Evolutionary conservation across 179 eudicot species (phyloP).

Genomic region (Nepenthes alata): DNA sequence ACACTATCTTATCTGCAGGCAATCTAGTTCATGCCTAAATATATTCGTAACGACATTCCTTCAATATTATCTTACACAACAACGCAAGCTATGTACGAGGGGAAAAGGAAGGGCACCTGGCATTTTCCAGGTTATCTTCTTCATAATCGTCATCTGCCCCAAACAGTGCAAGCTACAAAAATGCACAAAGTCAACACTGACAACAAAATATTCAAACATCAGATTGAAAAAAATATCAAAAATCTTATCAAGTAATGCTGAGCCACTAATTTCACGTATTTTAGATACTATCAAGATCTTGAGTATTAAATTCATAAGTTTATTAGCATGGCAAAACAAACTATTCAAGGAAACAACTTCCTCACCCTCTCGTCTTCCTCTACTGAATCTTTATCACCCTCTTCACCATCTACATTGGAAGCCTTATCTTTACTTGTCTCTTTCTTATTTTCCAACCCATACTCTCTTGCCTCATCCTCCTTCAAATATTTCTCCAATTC

Average conservation of each 20-base stretch:
- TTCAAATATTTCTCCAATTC: conserved; percentile 58
- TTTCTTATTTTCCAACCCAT: conserved; percentile 28
- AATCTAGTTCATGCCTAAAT: no score
- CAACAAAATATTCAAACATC: not conserved
- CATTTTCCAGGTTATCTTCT: conserved; percentile 22
- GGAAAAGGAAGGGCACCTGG: conserved; percentile 30
- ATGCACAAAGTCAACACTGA: conserved; percentile 5
- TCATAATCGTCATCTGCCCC: conserved; percentile 45
- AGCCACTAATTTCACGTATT: not conserved
- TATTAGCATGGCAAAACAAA: not conserved
- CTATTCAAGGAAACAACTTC: conserved; percentile 1
- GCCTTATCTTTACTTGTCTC: conserved; percentile 15
- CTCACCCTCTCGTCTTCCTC: conserved; percentile 27
- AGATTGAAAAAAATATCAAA: not conserved
- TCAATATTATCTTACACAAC: not conserved
- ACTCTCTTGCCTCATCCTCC: conserved; percentile 53
- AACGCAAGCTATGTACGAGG: not conserved
- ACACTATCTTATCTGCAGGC: no score
- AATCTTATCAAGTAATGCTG: not conserved
- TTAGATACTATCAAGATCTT: not conserved
- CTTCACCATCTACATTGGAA: conserved; percentile 17
- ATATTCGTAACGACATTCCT: not conserved
- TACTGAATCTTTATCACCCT: conserved; percentile 4
- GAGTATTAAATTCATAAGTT: no score
- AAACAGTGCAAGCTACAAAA: conserved; percentile 52